Conservation (phyloP, 805 yeast species). For the Zygotorulaspora chibaensis region DNA sequence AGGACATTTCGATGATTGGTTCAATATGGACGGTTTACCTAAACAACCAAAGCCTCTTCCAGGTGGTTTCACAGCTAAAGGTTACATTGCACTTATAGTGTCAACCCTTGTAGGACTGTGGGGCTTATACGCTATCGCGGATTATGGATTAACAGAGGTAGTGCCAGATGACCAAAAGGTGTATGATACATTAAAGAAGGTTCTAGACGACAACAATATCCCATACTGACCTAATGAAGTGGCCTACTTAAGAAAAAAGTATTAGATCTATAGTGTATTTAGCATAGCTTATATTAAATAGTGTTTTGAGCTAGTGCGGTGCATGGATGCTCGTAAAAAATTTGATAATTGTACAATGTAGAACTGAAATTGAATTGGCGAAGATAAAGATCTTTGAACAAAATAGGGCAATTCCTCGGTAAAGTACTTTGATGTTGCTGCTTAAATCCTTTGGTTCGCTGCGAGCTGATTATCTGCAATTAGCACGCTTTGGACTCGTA, state of each 20-base stretch:
- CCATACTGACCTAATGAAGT: slow-evolving; percentile 2
- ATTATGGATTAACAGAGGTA: slow-evolving; percentile 64
- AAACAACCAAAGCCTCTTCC: slow-evolving; percentile 62
- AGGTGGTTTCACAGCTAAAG: slow-evolving; percentile 63
- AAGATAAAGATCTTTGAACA: too few species aligned
- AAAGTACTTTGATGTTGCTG: not conserved
- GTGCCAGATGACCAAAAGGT: slow-evolving; percentile 45
- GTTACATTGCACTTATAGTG: slow-evolving; percentile 56
- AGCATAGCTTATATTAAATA: not conserved
- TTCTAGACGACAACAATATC: slow-evolving; percentile 30
- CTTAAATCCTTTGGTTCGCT: not conserved
- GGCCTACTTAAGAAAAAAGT: not conserved
- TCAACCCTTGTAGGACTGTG: slow-evolving; percentile 54
- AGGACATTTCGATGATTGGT: slow-evolving; percentile 52
- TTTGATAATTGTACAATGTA: not conserved
- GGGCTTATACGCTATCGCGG: slow-evolving; percentile 57
- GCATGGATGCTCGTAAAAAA: slow-evolving; percentile 3
- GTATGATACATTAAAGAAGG: slow-evolving; percentile 36
- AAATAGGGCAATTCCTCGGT: not conserved
- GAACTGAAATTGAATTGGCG: too few species aligned
- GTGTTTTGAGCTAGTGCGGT: slow-evolving; percentile 3
- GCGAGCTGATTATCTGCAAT: not conserved
- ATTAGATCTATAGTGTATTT: not conserved
- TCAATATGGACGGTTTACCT: slow-evolving; percentile 56
- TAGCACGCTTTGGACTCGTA: not conserved